Base-by-base conservation (phyloP, 495 filamentous ascomycete genomes). In the Penicillium mononematosum region DNA sequence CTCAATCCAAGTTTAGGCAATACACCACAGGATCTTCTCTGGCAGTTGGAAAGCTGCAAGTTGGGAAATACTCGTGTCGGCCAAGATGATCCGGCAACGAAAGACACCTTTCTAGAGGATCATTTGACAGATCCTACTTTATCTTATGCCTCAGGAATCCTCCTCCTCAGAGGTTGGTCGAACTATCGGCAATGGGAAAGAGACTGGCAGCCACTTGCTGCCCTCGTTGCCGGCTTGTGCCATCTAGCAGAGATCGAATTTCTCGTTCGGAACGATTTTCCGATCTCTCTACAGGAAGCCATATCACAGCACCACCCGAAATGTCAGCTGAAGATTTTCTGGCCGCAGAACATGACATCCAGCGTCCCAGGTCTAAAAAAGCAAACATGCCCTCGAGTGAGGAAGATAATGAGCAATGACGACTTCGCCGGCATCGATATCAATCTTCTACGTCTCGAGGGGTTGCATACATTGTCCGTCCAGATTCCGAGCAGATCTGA, bases 241-340 rank as follows among this genome's bases (percentile, higher is more conserved):
- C 39, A 24, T 16, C 27, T 53, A 2, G 27, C 14, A 22, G 2
- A 44, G 20, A 12, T 53, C 10, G 58, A 61, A 2, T 42, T 61
- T 20, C 45, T 57, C 29, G 8, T 45, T 2, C 19, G 24, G 8
- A 32, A 60, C 16, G 45, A 58, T 10, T 67, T 51, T 38, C 24
- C 63, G 20, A 58, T 59, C 49, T 46, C 46, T 31, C 54, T 67
- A 44, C 4, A 27, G 17, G 25, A 53, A 45, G 51, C 41, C 16
- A 10, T 53, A 20, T 44, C 17, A 8, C 17, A 53, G 4, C 17
- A 53, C 20, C 41, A 53, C 36, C 51, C 51, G 0, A 12, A 53
- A 14, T 53, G 39, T 34, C 8, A n/a, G 4, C 17, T 53, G 1
- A 24, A 53, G 36, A 7, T 53, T 24, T 22, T 6, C 7, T 14